Conservation (phyloP, 257 asterid species). For the Echites panduratus region DNA sequence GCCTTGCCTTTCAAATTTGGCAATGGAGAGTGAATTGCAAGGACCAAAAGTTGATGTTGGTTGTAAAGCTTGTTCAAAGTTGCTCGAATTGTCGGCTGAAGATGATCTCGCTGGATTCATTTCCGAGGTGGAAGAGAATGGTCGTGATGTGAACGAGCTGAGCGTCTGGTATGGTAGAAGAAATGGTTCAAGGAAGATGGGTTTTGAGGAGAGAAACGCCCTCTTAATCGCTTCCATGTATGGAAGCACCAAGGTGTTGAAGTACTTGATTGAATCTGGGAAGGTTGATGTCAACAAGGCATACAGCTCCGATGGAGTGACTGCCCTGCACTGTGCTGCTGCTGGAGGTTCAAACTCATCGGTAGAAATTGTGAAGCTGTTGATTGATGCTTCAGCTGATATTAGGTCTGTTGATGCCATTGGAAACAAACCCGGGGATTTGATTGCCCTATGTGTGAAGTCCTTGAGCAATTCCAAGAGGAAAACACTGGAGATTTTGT, state of each 20-base stretch:
- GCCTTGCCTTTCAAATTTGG: constrained; percentile 26
- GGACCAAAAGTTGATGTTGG: constrained; percentile 19
- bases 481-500: constrained; percentile 48
- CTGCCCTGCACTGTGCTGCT: constrained; percentile 83
- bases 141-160: constrained; percentile 45
- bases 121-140: constrained; percentile 48
- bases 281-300: constrained; percentile 63
- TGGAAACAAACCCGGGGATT: constrained; percentile 60
- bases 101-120: constrained; percentile 59
- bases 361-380: constrained; percentile 42
- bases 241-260: constrained; percentile 60
- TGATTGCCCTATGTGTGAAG: constrained; percentile 43
- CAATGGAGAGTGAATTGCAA: constrained; percentile 43
- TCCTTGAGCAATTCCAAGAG: constrained; percentile 30
- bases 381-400: constrained; percentile 51
- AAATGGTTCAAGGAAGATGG: constrained; percentile 67
- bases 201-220: constrained; percentile 68
- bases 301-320: constrained; percentile 67
- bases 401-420: constrained; percentile 38
- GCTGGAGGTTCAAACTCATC: constrained; percentile 62
- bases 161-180: constrained; percentile 76
- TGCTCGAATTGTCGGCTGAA: constrained; percentile 73
- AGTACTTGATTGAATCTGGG: constrained; percentile 42
- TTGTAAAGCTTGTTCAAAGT: constrained; percentile 39
- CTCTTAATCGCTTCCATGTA: constrained; percentile 66